These are phyloP conservation scores for Dictyostelium capitatum DNA, from an alignment of 78 protist species.

Conservation along the genomic window DNA sequence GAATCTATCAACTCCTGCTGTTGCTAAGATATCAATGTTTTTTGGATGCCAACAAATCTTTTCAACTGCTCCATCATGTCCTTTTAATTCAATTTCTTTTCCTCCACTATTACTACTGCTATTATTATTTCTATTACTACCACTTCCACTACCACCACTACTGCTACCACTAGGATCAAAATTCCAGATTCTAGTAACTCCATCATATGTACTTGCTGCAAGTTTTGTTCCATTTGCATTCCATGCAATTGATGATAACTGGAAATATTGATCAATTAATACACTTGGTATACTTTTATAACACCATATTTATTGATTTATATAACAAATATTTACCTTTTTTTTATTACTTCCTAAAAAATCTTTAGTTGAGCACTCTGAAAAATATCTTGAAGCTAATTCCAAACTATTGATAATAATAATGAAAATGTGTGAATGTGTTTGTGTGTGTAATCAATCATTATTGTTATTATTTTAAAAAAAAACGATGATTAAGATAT, in stretches of 20 bases:
- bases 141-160: neutral
- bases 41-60: conserved; percentile 50
- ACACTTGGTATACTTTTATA: no score
- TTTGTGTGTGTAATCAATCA: no score
- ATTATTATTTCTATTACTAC: neutral
- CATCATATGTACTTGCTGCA: conserved; percentile 47
- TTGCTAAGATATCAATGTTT: conserved; percentile 38
- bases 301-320: no score
- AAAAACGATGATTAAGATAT: no score
- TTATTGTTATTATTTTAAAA: no score
- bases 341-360: conserved; percentile 41
- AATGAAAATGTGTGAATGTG: neutral
- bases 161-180: neutral
- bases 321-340: conserved; percentile 12
- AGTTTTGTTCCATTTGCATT: conserved; percentile 55
- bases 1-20: conserved; percentile 54
- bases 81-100: conserved; percentile 53
- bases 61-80: conserved; percentile 59
- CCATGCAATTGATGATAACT: conserved; percentile 47
- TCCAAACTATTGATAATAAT: no score
- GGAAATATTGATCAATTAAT: neutral
- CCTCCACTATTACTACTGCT: neutral
- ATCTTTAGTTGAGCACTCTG: conserved; percentile 76
- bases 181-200: conserved; percentile 30
- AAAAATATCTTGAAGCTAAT: conserved; percentile 57